Evolutionary conservation across 768 basidiomycete species (phyloP).

Genomic region (Termitomyces sp.): DNA sequence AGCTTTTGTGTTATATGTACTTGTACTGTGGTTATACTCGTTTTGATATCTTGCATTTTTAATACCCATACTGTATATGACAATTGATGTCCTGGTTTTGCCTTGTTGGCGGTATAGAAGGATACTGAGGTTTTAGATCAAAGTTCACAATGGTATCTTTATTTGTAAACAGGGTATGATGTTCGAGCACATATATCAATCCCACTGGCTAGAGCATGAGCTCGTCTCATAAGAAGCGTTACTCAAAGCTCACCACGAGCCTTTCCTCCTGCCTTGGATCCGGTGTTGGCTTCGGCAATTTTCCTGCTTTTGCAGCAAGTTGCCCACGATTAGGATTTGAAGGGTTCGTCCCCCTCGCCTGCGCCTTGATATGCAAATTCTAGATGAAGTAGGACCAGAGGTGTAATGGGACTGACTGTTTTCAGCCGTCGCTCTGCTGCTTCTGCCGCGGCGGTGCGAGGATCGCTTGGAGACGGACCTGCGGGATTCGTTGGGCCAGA

Average conservation of each 20-base stretch:
- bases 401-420: slow-evolving; percentile 40
- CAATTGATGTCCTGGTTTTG: slow-evolving; percentile 8
- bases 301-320: slow-evolving; percentile 41
- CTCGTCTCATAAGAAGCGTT: slow-evolving; percentile 9
- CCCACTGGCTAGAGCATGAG: slow-evolving; percentile 22
- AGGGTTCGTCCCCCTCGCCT: slow-evolving; percentile 40
- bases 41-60: slow-evolving; percentile 21
- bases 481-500: slow-evolving; percentile 29
- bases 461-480: slow-evolving; percentile 33
- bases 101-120: background rate
- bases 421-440: slow-evolving; percentile 61
- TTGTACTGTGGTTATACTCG: slow-evolving; percentile 19
- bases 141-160: background rate
- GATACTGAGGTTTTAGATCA: background rate
- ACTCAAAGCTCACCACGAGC: slow-evolving; percentile 25
- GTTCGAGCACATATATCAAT: slow-evolving; percentile 11
- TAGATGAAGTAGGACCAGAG: slow-evolving; percentile 15
- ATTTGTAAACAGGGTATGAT: background rate
- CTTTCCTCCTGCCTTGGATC: slow-evolving; percentile 31
- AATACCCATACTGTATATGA: slow-evolving; percentile 21
- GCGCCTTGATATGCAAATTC: slow-evolving; percentile 33
- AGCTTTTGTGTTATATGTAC: slow-evolving; percentile 21
- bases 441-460: slow-evolving; percentile 57
- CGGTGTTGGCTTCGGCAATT: slow-evolving; percentile 35
- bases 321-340: slow-evolving; percentile 49